phyloP scores from a whole-genome alignment of 306 rosid species.

The Cucurbita maxima region DNA sequence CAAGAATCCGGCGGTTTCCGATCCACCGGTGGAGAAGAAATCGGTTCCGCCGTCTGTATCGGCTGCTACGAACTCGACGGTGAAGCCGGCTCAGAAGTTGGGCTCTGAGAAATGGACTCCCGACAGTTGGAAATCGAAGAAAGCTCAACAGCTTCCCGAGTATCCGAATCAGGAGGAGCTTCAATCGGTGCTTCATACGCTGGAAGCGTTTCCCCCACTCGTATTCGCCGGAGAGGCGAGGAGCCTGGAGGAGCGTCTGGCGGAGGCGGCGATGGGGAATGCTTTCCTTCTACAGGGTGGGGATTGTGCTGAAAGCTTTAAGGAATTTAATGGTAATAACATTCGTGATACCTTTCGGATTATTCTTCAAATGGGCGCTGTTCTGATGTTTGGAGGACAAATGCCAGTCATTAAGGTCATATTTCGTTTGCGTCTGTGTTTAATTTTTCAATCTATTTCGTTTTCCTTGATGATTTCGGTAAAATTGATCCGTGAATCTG shows the following conservation, averaged over 20 bases:
- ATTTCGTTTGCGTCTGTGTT: neutral
- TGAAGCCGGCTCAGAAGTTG: slow-evolving; percentile 17
- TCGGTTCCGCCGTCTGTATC: slow-evolving; percentile 1
- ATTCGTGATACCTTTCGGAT: slow-evolving; percentile 88
- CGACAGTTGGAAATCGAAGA: slow-evolving; percentile 74
- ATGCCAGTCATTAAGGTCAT: slow-evolving; percentile 83
- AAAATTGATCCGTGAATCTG: neutral
- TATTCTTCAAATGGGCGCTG: slow-evolving; percentile 88
- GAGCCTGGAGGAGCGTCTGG: slow-evolving; percentile 59
- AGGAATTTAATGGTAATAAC: slow-evolving; percentile 88
- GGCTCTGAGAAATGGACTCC: slow-evolving; percentile 36
- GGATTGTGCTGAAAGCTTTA: slow-evolving; percentile 96
- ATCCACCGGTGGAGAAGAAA: slow-evolving; percentile 23
- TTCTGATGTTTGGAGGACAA: slow-evolving; percentile 93
- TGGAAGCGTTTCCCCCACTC: slow-evolving; percentile 84
- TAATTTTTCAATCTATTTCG: neutral
- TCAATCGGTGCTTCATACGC: slow-evolving; percentile 51
- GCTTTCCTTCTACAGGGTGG: slow-evolving; percentile 89
- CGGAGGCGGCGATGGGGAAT: slow-evolving; percentile 75
- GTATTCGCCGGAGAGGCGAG: slow-evolving; percentile 96
- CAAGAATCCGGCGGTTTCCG: slow-evolving; percentile 53
- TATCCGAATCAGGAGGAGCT: slow-evolving; percentile 65
- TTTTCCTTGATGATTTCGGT: neutral
- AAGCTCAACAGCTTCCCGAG: slow-evolving; percentile 79
- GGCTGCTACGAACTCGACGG: slow-evolving; percentile 6